These are phyloP conservation scores for Vitis cinerea DNA, from an alignment of 164 flowering plant genomes.

Conservation along the genomic window DNA sequence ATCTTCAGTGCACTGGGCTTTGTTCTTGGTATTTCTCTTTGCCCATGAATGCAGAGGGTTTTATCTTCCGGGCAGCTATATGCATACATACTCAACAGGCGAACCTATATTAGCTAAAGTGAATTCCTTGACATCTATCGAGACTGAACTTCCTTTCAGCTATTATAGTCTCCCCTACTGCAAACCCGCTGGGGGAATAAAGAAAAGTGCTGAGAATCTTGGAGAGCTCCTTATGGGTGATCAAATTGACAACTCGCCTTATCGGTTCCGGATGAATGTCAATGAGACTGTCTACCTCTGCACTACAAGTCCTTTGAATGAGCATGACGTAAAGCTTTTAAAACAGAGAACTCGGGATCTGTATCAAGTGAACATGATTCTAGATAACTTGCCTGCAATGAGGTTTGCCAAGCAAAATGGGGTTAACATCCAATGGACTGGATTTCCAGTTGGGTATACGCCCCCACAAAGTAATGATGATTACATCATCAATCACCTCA, in stretches of 20 bases:
- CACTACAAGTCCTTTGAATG: constrained; percentile 23
- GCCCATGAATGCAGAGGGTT: constrained; percentile 21
- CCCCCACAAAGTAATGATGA: constrained; percentile 18
- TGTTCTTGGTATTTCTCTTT: constrained; percentile 12
- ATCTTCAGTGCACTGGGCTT: not conserved
- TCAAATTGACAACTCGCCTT: constrained; percentile 38
- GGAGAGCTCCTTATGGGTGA: constrained; percentile 41
- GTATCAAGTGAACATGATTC: constrained; percentile 52
- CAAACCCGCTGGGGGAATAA: constrained; percentile 20
- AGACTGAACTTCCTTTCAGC: constrained; percentile 35
- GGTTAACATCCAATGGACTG: constrained; percentile 38
- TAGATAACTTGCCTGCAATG: constrained; percentile 49
- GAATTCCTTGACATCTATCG: constrained; percentile 36
- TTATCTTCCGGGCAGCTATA: constrained; percentile 37
- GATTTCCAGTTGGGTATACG: constrained; percentile 41
- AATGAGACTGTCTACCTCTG: constrained; percentile 33
- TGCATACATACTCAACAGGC: constrained; percentile 27
- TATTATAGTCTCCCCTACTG: constrained; percentile 37
- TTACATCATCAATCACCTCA: constrained; percentile 45
- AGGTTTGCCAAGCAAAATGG: constrained; percentile 34
- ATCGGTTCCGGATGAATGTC: constrained; percentile 27
- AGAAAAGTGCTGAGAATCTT: constrained; percentile 35
- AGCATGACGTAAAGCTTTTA: constrained; percentile 28
- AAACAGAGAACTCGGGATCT: constrained; percentile 36
- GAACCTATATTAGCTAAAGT: constrained; percentile 26